Conservation (phyloP, 495 filamentous ascomycete species). For the Aspergillus indologenus region DNA sequence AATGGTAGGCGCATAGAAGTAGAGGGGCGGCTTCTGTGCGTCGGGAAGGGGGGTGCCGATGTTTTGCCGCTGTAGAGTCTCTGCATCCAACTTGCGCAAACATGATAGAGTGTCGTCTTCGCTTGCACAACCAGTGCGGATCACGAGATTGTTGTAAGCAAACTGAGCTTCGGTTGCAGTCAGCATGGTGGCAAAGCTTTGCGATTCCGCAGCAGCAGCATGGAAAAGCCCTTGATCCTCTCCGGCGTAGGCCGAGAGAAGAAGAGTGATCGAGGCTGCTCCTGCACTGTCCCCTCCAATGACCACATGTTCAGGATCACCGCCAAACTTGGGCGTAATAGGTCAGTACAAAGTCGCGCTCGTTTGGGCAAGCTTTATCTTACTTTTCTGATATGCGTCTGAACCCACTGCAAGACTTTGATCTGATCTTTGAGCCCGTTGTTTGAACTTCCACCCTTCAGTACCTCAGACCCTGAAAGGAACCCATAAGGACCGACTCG, state of each 20-base stretch:
- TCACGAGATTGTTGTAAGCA: constrained; percentile 60
- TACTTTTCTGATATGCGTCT: constrained; percentile 57
- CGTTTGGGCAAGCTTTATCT: background rate
- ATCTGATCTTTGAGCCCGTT: constrained; percentile 71
- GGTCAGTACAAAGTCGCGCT: background rate
- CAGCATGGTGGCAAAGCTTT: constrained; percentile 60
- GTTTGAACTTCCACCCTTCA: constrained; percentile 56
- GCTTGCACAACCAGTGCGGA: constrained; percentile 50
- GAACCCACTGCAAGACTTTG: constrained; percentile 66
- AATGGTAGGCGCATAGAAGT: constrained; percentile 56
- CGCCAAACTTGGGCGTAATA: constrained; percentile 55
- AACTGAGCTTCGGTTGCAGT: constrained; percentile 61
- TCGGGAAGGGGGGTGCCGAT: constrained; percentile 53
- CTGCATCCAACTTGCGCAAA: constrained; percentile 50
- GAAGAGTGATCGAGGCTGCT: constrained; percentile 61
- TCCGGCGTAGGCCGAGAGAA: constrained; percentile 62
- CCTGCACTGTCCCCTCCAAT: constrained; percentile 73
- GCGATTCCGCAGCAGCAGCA: constrained; percentile 61
- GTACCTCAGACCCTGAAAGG: constrained; percentile 59
- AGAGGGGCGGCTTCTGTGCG: constrained; percentile 46
- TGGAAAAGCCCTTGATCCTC: constrained; percentile 56
- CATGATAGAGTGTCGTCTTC: constrained; percentile 52
- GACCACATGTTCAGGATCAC: constrained; percentile 67
- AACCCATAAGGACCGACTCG: constrained; percentile 75
- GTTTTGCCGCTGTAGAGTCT: constrained; percentile 52